phyloP scores from a whole-genome alignment of 345 rosid species.

The Streptanthus diversifolius region DNA sequence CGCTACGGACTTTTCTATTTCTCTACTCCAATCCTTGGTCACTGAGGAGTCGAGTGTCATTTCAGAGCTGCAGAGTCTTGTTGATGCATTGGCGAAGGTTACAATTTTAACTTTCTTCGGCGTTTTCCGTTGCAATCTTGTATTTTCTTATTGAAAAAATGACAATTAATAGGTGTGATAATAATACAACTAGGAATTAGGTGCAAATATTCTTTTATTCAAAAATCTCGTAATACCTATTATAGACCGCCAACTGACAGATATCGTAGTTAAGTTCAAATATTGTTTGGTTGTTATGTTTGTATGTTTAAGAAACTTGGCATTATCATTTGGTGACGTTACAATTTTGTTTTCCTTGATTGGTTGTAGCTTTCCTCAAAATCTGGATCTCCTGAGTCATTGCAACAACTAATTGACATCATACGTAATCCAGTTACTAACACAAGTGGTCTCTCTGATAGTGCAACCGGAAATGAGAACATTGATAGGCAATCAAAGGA shows the following conservation, averaged over 20 bases:
- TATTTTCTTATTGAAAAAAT: not conserved
- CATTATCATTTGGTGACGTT: not conserved
- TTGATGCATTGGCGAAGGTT: conserved; percentile 92
- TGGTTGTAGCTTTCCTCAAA: conserved; percentile 66
- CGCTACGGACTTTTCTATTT: conserved; percentile 77
- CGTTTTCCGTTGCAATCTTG: not conserved
- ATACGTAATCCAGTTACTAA: conserved; percentile 63
- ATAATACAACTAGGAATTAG: not conserved
- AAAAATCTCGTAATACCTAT: not conserved
- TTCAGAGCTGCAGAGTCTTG: conserved; percentile 89
- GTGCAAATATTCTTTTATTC: not conserved
- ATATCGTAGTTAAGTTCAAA: not conserved
- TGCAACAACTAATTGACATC: conserved; percentile 80
- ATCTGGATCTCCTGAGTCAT: conserved; percentile 73
- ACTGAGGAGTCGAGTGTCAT: conserved; percentile 81
- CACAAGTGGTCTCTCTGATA: conserved; percentile 39
- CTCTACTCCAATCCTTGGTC: conserved; percentile 80
- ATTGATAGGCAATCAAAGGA: conserved; percentile 61
- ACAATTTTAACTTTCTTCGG: not conserved
- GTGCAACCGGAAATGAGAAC: conserved; percentile 58
- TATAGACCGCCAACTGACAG: not conserved
- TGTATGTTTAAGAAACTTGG: not conserved
- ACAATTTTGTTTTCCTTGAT: not conserved
- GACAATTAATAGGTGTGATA: not conserved
- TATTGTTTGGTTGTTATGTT: not conserved